These are phyloP conservation scores for Stemphylium beticola DNA, from an alignment of 2,329 filamentous ascomycete species.

Conservation along the genomic window DNA sequence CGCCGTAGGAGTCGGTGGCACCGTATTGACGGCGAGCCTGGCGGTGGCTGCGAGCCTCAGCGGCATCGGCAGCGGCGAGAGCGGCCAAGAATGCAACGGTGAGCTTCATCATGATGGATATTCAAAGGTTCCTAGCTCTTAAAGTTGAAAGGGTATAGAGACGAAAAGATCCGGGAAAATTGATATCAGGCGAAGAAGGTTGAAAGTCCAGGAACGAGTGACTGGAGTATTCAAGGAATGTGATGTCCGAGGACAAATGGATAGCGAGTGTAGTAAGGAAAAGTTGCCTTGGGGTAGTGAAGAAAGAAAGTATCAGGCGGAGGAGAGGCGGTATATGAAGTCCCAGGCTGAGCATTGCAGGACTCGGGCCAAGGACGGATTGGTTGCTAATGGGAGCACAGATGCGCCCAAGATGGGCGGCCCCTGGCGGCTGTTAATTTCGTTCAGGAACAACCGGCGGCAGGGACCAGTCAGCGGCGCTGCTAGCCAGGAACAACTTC, in stretches of 20 bases:
- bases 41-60: conserved; percentile 38
- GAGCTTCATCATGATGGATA: conserved; percentile 36
- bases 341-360: conserved; percentile 35
- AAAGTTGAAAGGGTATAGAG: conserved; percentile 27
- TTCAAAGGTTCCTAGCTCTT: conserved; percentile 35
- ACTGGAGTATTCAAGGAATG: conserved; percentile 47
- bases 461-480: conserved; percentile 35
- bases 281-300: conserved; percentile 45
- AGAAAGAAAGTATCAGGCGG: conserved; percentile 23
- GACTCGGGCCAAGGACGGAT: conserved; percentile 35
- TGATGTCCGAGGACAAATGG: conserved; percentile 39
- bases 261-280: conserved; percentile 46
- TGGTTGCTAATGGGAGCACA: conserved; percentile 19
- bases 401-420: conserved; percentile 22
- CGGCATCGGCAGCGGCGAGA: conserved; percentile 40
- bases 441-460: conserved; percentile 35
- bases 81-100: conserved; percentile 42
- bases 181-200: conserved; percentile 33
- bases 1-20: conserved; percentile 6
- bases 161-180: conserved; percentile 34
- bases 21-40: conserved; percentile 38
- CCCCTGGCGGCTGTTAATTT: conserved; percentile 48
- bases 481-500: conserved; percentile 32
- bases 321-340: conserved; percentile 42
- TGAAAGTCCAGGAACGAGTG: conserved; percentile 47